Evolutionary conservation across 352 stramenopile genomes (phyloP).

Genomic region (Pythium sp.): DNA sequence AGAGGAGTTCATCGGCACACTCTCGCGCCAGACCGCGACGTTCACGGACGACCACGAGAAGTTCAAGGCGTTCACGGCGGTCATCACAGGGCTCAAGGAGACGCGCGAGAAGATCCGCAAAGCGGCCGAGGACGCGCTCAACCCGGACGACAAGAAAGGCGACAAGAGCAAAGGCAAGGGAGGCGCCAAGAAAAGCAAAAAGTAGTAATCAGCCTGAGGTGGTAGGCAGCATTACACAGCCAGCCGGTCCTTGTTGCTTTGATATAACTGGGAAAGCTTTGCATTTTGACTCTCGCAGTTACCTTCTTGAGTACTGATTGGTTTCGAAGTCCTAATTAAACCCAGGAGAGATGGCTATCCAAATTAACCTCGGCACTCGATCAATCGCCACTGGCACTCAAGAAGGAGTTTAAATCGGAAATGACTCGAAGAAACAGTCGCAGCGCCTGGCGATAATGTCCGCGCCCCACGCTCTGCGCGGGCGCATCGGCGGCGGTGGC

Average conservation of each 20-base stretch:
- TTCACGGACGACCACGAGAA: conserved; percentile 73
- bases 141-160: conserved; percentile 70
- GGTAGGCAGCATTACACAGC: not conserved
- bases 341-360: too few species aligned
- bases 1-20: conserved; percentile 82
- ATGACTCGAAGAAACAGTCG: not conserved
- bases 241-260: not conserved
- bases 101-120: conserved; percentile 67
- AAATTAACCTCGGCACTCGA: not conserved
- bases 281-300: not conserved
- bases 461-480: conserved; percentile 6
- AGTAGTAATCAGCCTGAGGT: conserved; percentile 22
- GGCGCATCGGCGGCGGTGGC: not conserved
- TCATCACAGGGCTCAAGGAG: conserved; percentile 73
- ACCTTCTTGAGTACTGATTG: not conserved
- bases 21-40: conserved; percentile 63
- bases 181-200: conserved; percentile 70
- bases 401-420: not conserved
- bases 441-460: conserved; percentile 4
- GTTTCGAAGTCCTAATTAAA: not conserved
- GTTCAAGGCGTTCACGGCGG: conserved; percentile 73
- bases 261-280: not conserved
- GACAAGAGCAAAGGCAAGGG: conserved; percentile 58
- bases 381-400: conserved; percentile 1
- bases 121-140: conserved; percentile 49